These are phyloP conservation scores for Larix kaempferi DNA, from an alignment of 75 land plant species.

Conservation along the genomic window DNA sequence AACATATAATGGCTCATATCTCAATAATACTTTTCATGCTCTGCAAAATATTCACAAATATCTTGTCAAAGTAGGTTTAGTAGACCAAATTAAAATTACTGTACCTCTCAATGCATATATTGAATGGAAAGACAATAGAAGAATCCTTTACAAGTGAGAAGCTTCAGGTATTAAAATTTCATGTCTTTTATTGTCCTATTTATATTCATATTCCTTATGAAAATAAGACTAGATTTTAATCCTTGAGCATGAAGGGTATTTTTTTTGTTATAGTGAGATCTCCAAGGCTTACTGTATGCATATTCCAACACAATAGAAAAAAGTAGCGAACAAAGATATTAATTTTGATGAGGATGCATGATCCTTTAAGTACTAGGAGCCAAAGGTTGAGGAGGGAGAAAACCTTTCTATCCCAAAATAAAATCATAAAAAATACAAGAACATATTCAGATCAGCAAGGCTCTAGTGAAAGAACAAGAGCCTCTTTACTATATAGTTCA, in stretches of 20 bases:
- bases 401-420: conserved; percentile 61
- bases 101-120: conserved; percentile 80
- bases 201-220: too few relatives aligned
- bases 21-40: conserved; percentile 53
- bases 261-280: too few relatives aligned
- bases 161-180: not conserved
- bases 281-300: too few relatives aligned
- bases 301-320: too few relatives aligned
- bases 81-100: conserved; percentile 42
- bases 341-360: too few relatives aligned
- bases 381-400: conserved; percentile 30
- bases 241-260: too few relatives aligned
- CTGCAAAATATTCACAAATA: conserved; percentile 58
- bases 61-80: conserved; percentile 46
- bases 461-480: too few relatives aligned
- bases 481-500: too few relatives aligned
- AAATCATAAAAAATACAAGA: conserved; percentile 39
- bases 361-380: conserved; percentile 23
- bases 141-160: conserved; percentile 43
- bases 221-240: too few relatives aligned
- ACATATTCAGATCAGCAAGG: too few relatives aligned
- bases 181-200: too few relatives aligned
- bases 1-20: conserved; percentile 59
- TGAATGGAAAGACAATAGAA: conserved; percentile 13
- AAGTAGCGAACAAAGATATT: too few relatives aligned